Conservation (phyloP, 148 eudicot species). For the Chenopodium album region DNA sequence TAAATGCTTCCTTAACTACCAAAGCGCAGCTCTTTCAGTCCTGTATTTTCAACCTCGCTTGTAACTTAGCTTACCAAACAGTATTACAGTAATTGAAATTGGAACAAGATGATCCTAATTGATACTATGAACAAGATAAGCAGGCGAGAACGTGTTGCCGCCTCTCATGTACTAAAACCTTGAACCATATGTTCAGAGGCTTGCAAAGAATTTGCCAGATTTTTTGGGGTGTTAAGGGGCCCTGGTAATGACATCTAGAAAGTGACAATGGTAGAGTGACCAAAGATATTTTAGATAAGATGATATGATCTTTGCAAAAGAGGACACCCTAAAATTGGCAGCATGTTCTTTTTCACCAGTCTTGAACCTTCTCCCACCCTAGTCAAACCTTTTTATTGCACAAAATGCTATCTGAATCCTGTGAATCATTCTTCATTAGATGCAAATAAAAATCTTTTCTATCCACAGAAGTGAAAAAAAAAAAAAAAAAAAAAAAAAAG, state of each 20-base stretch:
- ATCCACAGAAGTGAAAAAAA: neutral
- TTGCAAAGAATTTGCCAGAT: neutral
- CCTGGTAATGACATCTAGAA: neutral
- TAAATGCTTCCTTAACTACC: too few species aligned
- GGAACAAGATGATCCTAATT: too few species aligned
- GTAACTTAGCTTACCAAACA: too few species aligned
- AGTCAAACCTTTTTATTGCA: slow-evolving; percentile 3
- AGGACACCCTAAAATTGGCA: slow-evolving; percentile 18
- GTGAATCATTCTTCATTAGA: slow-evolving; percentile 12
- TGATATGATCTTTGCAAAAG: slow-evolving; percentile 14
- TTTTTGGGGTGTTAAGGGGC: neutral
- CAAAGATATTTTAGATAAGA: slow-evolving; percentile 24
- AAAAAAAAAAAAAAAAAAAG: neutral
- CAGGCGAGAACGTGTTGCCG: neutral
- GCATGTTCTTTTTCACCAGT: neutral
- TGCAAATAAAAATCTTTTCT: neutral
- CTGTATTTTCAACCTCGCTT: too few species aligned
- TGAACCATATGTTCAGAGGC: neutral
- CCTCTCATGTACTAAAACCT: too few species aligned
- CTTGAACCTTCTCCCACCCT: slow-evolving; percentile 2
- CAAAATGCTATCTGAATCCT: slow-evolving; percentile 24
- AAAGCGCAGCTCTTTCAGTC: too few species aligned
- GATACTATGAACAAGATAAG: neutral
- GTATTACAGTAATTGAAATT: too few species aligned
- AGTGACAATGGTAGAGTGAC: slow-evolving; percentile 16